Base-by-base conservation (phyloP, 2,329 filamentous ascomycete species). In the Cercospora sp. region DNA sequence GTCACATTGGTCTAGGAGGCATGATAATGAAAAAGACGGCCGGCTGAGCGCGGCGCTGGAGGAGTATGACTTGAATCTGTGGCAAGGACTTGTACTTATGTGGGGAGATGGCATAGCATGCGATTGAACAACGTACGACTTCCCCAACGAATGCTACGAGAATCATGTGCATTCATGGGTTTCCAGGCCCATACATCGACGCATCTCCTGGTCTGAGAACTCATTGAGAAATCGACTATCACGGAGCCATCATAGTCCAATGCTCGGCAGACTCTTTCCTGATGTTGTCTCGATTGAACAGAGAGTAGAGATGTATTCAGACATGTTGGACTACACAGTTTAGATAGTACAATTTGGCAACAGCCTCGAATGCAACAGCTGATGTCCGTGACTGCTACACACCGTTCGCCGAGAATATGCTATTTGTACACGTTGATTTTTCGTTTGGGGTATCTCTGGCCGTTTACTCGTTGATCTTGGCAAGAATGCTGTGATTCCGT, bases 401-500 rank as follows among this genome's bases (percentile, higher is more conserved):
- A 51, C 30, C 57, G 16, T 61, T 53, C 57, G 65, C 68, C 63
- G 39, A 23, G 60, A 62, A 72, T 59, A 33, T 74, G 70, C 70
- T 76, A 73, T 70, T 72, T 67, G 64, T 74, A 75, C 72, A 76
- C 51, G 33, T 64, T 55, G 16, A 28, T n/a, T 31, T 55, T 53
- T 23, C 31, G 13, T 26, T 65, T 26, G 62, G 65, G 70, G 70
- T 71, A 70, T 71, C 67, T 63, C 66, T 57, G 39, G 68, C 65
- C 36, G 63, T 67, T 57, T 92, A 97, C 87, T 98, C 94, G 84
- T 93, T 97, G 88, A 99, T 97, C 91, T 98, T 99, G 81, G 95
- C 95, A 70, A 99, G 89, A 75, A 99, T 92, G 82, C 94, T 97
- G 76, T 26, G 33, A 8, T 5, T 1, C 3, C 31, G 67, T 78